Base-by-base conservation (phyloP, 306 rosid species). In the Arachis hypogaea region DNA sequence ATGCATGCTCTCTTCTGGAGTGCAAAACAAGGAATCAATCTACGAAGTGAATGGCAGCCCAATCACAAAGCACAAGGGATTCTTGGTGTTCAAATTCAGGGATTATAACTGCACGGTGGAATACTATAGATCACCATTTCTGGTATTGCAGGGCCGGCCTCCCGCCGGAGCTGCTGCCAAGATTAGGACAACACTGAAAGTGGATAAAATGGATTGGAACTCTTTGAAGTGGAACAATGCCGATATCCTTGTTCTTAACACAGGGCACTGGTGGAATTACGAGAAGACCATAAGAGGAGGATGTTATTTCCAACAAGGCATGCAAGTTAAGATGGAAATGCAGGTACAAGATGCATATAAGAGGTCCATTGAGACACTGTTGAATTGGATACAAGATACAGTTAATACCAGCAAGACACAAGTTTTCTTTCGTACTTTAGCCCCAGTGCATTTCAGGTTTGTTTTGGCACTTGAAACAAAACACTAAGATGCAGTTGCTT, bases 211-310 rank as follows among this genome's bases (percentile, higher is more conserved):
- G 98, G 98, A 93, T 82, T 93, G 97, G 97, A 78, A 78, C 65
- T 86, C 93, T 72, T 43, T 61, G 44, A 83, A 79, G 78, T 93
- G 98, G 98, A 88, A 81, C 56, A 87, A 88, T 78, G 97, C 98
- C 2, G 93, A 93, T 83, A 69, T 88, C 47, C 43, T 93, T 81
- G 80, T 93, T 72, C 88, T 93, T 52, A 90, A 90, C 78, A 87
- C 98, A n/a, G 97, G 98, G 50, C 98, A 88, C 71, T 93, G 98
- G 97, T 93, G 98, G 98, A 93, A 90, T 80, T 86, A 86, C 41
- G 93, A 86, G 88, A 90, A 93, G 79, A 93, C 98, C 61, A 78
- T 90, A n/a, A 83, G 92, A 87, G 98, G 93, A 82, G 90, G 93
- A 9, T 90, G 97, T 73, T 90, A 90, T 92, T 93, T 90, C 77